Conservation (phyloP, 1,284 basidiomycete genomes). For the Thecaphora thlaspeos region DNA sequence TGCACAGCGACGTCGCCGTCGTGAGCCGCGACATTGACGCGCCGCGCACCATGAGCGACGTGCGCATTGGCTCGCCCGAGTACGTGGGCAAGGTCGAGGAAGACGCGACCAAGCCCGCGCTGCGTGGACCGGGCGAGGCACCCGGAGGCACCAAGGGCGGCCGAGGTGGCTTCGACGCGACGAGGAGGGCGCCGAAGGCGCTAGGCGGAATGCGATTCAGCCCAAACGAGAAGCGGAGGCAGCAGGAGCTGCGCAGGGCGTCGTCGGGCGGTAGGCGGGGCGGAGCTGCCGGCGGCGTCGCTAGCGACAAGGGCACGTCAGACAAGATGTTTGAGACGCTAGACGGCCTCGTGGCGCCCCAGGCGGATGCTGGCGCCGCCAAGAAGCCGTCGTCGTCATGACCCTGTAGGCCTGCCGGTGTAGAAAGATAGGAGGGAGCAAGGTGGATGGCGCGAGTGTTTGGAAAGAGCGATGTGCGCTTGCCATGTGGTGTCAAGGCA, state of each 20-base stretch:
- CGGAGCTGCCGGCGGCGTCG: not conserved
- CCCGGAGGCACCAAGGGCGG: not conserved
- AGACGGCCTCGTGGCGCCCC: not conserved
- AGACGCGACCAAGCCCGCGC: conserved; percentile 20
- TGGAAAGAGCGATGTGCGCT: too few species aligned
- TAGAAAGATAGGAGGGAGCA: too few species aligned
- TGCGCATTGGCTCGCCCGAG: conserved; percentile 11
- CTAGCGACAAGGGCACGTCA: not conserved
- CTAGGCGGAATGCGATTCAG: too few species aligned
- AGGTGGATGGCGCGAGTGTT: too few species aligned
- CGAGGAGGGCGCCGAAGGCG: too few species aligned
- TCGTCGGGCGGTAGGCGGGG: not conserved
- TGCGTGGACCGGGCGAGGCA: conserved; percentile 6
- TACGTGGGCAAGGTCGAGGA: conserved; percentile 16
- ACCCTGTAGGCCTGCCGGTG: too few species aligned
- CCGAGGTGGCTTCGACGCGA: not conserved
- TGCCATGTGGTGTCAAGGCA: too few species aligned
- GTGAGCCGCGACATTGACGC: conserved; percentile 15
- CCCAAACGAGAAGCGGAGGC: not conserved
- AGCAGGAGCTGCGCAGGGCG: not conserved
- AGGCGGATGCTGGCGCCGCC: too few species aligned
- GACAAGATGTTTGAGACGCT: not conserved
- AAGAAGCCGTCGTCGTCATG: too few species aligned
- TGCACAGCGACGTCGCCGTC: conserved; percentile 23
- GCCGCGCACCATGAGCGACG: conserved; percentile 1